Evolutionary conservation across 768 basidiomycete species (phyloP), one percentile per base, ranked within the genome.

Genomic region (Crassisporium funariophilum): DNA sequence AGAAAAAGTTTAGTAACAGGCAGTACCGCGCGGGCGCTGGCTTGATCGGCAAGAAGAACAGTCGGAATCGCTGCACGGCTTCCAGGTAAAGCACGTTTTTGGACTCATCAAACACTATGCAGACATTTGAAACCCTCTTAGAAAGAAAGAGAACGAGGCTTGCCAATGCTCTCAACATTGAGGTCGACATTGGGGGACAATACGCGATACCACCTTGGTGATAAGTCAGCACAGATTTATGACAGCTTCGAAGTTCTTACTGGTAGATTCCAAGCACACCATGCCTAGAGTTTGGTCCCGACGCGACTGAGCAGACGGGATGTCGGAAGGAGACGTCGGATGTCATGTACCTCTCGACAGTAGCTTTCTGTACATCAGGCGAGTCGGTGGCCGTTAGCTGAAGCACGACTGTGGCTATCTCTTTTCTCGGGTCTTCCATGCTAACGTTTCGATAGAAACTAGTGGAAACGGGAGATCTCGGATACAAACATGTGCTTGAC

Each of bases 181-280:
- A 77, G 53, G 7, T 73, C 61, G 17, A 77, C 69, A 17, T 61
- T 53, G 0, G 83, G 84, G 10, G 81, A 84, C 58, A 83, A 61
- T 24, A 86, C 68, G 40, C 84, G 79, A 59, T 83, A 83, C 81
- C 82, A 86, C 55, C 81, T 82, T n/a, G n/a, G n/a, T n/a, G n/a
- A n/a, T n/a, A n/a, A n/a, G n/a, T n/a, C n/a, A n/a, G n/a, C n/a
- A n/a, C n/a, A n/a, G n/a, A n/a, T n/a, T n/a, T n/a, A n/a, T n/a
- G n/a, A n/a, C n/a, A n/a, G n/a, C n/a, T n/a, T n/a, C n/a, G n/a
- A n/a, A n/a, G n/a, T n/a, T 59, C 75, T 22, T 47, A 80, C 76
- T 83, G 81, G 58, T 79, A 84, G 22, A 86, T 71, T 8, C 71
- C 80, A 3, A 85, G 67, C 20, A 86, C 67, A 15, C 67, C 63